Evolutionary conservation across 805 yeast species (phyloP), one percentile per base, ranked within the genome.

Genomic region (Zygoascus bituminiphila): DNA sequence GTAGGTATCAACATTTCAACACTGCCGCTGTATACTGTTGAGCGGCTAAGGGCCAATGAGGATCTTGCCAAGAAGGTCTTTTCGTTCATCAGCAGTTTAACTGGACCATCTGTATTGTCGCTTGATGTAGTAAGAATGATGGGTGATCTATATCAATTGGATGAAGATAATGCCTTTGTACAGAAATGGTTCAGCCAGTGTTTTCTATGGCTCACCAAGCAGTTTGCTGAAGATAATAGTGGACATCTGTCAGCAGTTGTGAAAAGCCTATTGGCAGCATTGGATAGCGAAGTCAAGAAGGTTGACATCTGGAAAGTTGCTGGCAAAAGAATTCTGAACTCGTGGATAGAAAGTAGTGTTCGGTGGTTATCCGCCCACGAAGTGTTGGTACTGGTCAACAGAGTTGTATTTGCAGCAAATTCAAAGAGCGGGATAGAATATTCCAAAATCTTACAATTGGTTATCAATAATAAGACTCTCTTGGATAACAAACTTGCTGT

Each of bases 361-460:
- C 10, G 20, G 19, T 83, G 88, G 83, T 57, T 77, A 1, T 53
- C 55, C 12, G 54, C 71, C 23, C 62, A 57, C 1, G 50, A 51
- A 0, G 69, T 77, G n/a, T 57, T 85, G 54, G 68, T 72, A 37
- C 76, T 81, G 57, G 66, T 70, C 2, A 62, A 62, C 14, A 44
- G 77, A 1, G 17, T 72, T 6, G 57, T 79, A 14, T 49, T 71
- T 36, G 55, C 69, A 1, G 73, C 73, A 64, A 9, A 20, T 7
- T 1, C 65, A 5, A n/a, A 15, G 61, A 36, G 62, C 61, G 23
- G 57, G 56, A 17, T 64, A 74, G 62, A 61, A 23, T 70, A 63
- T 54, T 72, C 69, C 17, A 82, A 74, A 55, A 68, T 79, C 42
- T 62, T 88, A 9, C 95, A 86, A 57, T 71, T 84, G 8, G 68